Base-by-base conservation (phyloP, 2,329 filamentous ascomycete genomes). In the Phyllosticta citribraziliensis region DNA sequence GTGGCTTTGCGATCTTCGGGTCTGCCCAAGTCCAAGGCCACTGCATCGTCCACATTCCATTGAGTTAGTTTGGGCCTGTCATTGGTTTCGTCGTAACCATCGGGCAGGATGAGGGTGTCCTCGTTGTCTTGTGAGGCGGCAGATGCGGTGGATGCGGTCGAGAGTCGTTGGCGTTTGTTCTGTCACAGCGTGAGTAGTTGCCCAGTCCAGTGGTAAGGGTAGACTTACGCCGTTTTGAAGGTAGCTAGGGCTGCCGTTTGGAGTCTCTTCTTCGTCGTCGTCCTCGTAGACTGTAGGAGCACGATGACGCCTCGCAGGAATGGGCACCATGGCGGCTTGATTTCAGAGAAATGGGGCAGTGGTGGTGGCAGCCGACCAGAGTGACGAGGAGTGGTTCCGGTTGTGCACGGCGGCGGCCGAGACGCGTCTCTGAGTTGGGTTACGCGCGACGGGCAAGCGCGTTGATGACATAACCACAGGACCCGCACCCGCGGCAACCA, bases 151-250 rank as follows among this genome's bases (percentile, higher is more conserved):
- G 54, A 53, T 27, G 12, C 47, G 4, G 54, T 24, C 5, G 59
- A 61, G 1, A 61, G 27, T 1, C 59, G 25, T 20, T 56, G 59
- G 2, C 59, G 59, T 33, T 61, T 61, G n/a, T 55, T 61, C 54
- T 61, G 12, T n/a, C 14, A n/a, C n/a, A 47, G 12, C 0, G 17
- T 47, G 14, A 8, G 25, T 14, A n/a, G 8, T 1, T 56, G 19
- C 50, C 11, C 2, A 6, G n/a, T 47, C n/a, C 40, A n/a, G 14
- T 8, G 17, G 25, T n/a, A 10, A 20, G 8, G 19, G 17, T 20
- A 9, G 12, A 60, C 58, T 60, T 35, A 60, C 58, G 19, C 52
- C 50, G 52, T 60, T 54, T 19, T 25, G 55, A n/a, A 27, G 59
- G 50, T 57, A 47, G 33, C 59, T 57, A 3, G 55, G 55, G 5